These are phyloP conservation scores for Myrica gale DNA, from an alignment of 306 rosid genomes.

Conservation along the genomic window DNA sequence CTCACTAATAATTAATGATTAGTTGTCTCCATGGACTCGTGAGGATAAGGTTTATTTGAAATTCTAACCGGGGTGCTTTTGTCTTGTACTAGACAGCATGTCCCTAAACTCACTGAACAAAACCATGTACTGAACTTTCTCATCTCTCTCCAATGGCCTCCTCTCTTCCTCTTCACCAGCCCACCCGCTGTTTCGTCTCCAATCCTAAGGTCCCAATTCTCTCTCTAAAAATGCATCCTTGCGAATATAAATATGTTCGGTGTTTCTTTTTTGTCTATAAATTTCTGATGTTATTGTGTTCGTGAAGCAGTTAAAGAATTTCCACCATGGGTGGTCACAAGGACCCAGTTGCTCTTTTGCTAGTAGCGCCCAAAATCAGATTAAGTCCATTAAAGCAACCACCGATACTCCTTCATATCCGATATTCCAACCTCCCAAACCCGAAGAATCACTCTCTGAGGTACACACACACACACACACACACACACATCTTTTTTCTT, in stretches of 20 bases:
- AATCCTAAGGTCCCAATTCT: conserved; percentile 50
- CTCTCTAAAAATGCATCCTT: neutral
- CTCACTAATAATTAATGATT: too few relatives aligned
- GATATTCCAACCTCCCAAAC: conserved; percentile 49
- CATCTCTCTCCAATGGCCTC: conserved; percentile 49
- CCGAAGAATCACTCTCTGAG: conserved; percentile 59
- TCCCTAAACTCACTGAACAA: neutral
- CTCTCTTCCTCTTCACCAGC: conserved; percentile 56
- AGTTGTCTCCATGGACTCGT: neutral
- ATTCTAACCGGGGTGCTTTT: neutral
- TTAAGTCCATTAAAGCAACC: conserved; percentile 53
- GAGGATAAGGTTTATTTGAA: conserved; percentile 1
- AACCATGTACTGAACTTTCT: conserved; percentile 1
- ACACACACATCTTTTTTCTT: neutral
- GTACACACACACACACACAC: conserved; percentile 39
- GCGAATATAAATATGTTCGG: too few relatives aligned
- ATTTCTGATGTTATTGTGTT: neutral
- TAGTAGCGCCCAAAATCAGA: conserved; percentile 32
- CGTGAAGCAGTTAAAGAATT: conserved; percentile 47
- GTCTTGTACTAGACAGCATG: neutral
- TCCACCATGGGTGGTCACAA: conserved; percentile 42
- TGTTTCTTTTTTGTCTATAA: too few relatives aligned
- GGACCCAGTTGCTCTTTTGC: conserved; percentile 40
- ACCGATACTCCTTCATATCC: conserved; percentile 57
- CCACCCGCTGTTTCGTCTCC: conserved; percentile 49